A percentile compares a stretch with the other conserved stretches of the same genome.
Evolutionary conservation across 495 filamentous ascomycete species (phyloP).

Genomic region (Cudoniella acicularis): DNA sequence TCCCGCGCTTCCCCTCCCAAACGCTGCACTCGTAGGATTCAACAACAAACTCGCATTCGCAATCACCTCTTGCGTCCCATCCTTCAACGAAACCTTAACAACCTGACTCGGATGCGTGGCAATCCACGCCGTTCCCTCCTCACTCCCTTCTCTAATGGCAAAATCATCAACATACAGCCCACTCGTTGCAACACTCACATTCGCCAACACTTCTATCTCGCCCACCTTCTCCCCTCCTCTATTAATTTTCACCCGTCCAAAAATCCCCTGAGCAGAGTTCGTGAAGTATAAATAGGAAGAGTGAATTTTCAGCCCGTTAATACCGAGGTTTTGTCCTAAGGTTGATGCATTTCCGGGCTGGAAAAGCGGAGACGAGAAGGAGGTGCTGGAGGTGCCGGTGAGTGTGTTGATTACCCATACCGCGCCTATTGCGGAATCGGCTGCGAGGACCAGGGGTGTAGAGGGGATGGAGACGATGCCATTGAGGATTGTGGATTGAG

Average conservation of each 20-base stretch:
- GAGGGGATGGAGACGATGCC: constrained; percentile 24
- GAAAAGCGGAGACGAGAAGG: constrained; percentile 14
- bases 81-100: constrained; percentile 20
- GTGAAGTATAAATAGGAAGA: constrained; percentile 37
- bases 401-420: constrained; percentile 29
- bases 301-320: constrained; percentile 38
- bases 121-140: constrained; percentile 27
- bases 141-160: constrained; percentile 25
- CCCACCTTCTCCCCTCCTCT: constrained; percentile 25
- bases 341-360: background rate
- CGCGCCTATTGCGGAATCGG: constrained; percentile 34
- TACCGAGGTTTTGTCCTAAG: constrained; percentile 31
- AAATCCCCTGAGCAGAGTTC: constrained; percentile 34
- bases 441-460: constrained; percentile 23
- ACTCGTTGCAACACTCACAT: constrained; percentile 19
- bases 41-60: constrained; percentile 25
- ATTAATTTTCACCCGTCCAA: constrained; percentile 31
- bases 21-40: constrained; percentile 29
- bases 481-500: constrained; percentile 37
- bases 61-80: constrained; percentile 26
- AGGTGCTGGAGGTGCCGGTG: constrained; percentile 22
- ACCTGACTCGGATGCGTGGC: constrained; percentile 27
- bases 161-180: constrained; percentile 35
- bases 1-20: constrained; percentile 24
- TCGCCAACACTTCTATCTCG: constrained; percentile 1